A percentile compares a stretch with the other conserved stretches of the same genome.
phyloP scores from a whole-genome alignment of 2,329 filamentous ascomycete species.

The Aspergillus neotritici region DNA sequence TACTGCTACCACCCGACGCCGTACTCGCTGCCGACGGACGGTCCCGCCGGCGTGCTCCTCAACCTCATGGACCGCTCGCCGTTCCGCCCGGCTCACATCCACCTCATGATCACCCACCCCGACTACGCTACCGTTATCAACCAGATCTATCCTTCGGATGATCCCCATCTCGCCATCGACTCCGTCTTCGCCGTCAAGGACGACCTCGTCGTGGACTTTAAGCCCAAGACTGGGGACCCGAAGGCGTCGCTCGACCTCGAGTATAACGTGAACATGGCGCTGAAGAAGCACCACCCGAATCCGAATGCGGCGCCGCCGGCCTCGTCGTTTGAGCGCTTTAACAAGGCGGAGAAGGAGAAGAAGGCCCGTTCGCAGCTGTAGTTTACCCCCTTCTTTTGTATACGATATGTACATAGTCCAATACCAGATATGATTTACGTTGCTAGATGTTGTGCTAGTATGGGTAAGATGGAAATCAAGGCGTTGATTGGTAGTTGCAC shows the following conservation, averaged over 20 bases:
- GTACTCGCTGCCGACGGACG: slow-evolving; percentile 65
- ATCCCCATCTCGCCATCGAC: slow-evolving; percentile 54
- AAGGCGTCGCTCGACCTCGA: slow-evolving; percentile 55
- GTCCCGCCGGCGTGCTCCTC: slow-evolving; percentile 50
- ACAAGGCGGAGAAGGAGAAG: slow-evolving; percentile 17
- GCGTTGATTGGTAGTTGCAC: too few species aligned
- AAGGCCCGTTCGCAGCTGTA: too few species aligned
- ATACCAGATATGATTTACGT: too few species aligned
- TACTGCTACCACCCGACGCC: slow-evolving; percentile 73
- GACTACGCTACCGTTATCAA: slow-evolving; percentile 54
- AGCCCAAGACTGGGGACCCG: slow-evolving; percentile 45
- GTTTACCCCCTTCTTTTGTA: too few species aligned
- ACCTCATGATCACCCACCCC: slow-evolving; percentile 52
- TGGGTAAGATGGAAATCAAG: too few species aligned
- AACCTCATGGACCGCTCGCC: slow-evolving; percentile 53
- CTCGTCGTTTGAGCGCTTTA: slow-evolving; percentile 35
- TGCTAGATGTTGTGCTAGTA: too few species aligned
- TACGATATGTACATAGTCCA: too few species aligned
- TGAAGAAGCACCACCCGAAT: slow-evolving; percentile 38
- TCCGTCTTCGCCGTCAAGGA: slow-evolving; percentile 60
- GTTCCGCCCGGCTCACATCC: slow-evolving; percentile 58
- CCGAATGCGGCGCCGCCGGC: slow-evolving; percentile 35
- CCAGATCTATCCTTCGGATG: slow-evolving; percentile 55
- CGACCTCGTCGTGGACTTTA: slow-evolving; percentile 54
- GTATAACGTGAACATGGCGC: slow-evolving; percentile 56